Percentiles rank a stretch among this genome's conserved stretches.
Evolutionary conservation across 441 rosid species (phyloP).

Genomic region (Adansonia grandidieri): DNA sequence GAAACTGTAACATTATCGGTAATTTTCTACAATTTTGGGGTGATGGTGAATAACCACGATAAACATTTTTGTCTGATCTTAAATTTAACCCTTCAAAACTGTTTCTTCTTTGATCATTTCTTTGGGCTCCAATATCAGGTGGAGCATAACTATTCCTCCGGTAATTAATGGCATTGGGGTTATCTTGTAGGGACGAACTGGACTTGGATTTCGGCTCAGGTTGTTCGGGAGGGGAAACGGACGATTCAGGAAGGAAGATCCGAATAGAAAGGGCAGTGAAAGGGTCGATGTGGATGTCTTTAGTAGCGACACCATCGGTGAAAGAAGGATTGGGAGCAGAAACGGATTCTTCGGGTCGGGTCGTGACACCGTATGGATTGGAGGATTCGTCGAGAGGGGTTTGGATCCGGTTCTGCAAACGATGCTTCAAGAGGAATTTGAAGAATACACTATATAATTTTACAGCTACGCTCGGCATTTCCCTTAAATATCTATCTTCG

Average conservation of each 20-base stretch:
- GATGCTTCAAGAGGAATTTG: constrained; percentile 85
- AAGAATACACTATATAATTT: constrained; percentile 93
- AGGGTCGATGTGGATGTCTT: constrained; percentile 93
- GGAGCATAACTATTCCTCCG: constrained; percentile 44
- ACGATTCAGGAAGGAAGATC: constrained; percentile 86
- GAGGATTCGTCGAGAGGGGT: constrained; percentile 46
- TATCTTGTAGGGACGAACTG: constrained; percentile 33
- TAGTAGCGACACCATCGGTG: constrained; percentile 91
- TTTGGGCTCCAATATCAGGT: constrained; percentile 29
- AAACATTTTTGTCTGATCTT: constrained; percentile 48
- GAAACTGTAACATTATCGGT: constrained; percentile 88
- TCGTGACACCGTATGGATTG: constrained; percentile 64
- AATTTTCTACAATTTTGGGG: constrained; percentile 48
- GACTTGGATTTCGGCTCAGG: constrained; percentile 38
- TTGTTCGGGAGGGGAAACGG: constrained; percentile 61
- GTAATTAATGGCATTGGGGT: constrained; percentile 13
- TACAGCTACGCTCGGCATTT: constrained; percentile 91
- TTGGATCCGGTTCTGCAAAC: constrained; percentile 80
- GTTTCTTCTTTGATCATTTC: constrained; percentile 52
- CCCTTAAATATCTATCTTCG: constrained; percentile 25
- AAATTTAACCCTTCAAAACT: constrained; percentile 53
- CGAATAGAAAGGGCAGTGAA: constrained; percentile 75
- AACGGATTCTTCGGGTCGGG: constrained; percentile 88
- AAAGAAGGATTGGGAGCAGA: constrained; percentile 76
- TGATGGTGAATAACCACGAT: constrained; percentile 71